These are phyloP conservation scores for Kluyveromyces lactis DNA, from an alignment of 805 yeast species.

Conservation along the genomic window DNA sequence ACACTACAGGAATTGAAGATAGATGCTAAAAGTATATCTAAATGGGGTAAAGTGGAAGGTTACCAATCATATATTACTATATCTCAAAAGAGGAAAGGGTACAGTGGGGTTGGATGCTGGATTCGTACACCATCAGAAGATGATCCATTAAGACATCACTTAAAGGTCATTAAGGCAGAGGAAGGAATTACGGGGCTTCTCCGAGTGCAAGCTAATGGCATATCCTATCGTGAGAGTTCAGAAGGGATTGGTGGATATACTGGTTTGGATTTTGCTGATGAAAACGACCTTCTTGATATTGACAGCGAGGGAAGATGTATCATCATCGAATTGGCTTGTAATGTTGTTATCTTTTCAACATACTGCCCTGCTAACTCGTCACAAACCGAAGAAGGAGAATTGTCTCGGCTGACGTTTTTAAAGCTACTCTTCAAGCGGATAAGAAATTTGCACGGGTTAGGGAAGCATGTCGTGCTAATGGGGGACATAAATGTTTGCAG, in stretches of 20 bases:
- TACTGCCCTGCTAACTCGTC: constrained; percentile 92
- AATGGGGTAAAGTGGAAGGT: constrained; percentile 44
- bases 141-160: constrained; percentile 34
- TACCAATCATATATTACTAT: constrained; percentile 61
- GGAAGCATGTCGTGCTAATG: constrained; percentile 67
- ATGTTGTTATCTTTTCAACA: constrained; percentile 52
- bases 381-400: constrained; percentile 58
- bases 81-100: constrained; percentile 67
- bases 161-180: constrained; percentile 66
- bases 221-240: constrained; percentile 16
- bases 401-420: constrained; percentile 50
- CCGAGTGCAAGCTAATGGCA: constrained; percentile 14
- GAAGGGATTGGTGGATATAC: constrained; percentile 67
- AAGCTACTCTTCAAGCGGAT: constrained; percentile 54
- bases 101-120: constrained; percentile 87
- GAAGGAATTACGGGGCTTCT: constrained; percentile 80
- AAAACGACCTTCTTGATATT: constrained; percentile 33
- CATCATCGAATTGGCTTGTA: constrained; percentile 59
- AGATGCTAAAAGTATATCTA: constrained; percentile 36
- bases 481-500: constrained; percentile 85
- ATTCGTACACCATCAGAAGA: constrained; percentile 41
- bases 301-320: constrained; percentile 85
- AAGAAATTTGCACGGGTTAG: constrained; percentile 40
- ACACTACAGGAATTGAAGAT: constrained; percentile 82
- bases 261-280: constrained; percentile 27